A percentile compares a stretch with the other conserved stretches of the same genome.
These are phyloP conservation scores for Aureobasidium lini DNA, from an alignment of 2,329 filamentous ascomycete genomes.

Conservation along the genomic window DNA sequence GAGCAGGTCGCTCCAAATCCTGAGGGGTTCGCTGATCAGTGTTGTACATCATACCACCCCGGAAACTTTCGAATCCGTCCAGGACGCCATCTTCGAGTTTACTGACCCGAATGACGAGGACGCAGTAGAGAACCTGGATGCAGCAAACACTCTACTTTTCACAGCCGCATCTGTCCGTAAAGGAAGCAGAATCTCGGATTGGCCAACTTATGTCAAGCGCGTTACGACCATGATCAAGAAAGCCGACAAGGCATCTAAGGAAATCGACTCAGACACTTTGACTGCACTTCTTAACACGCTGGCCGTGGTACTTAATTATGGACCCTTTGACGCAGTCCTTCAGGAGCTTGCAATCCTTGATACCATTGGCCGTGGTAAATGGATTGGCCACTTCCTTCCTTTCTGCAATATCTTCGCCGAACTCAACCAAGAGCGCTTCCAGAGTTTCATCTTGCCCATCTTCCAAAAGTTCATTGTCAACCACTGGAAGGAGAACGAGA, in stretches of 20 bases:
- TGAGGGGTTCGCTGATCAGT: constrained; percentile 70
- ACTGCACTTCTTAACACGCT: constrained; percentile 38
- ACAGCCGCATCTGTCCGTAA: constrained; percentile 71
- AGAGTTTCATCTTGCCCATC: constrained; percentile 66
- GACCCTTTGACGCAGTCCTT: constrained; percentile 72
- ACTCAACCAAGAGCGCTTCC: constrained; percentile 66
- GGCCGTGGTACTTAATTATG: constrained; percentile 64
- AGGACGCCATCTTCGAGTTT: constrained; percentile 53
- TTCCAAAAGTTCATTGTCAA: constrained; percentile 77
- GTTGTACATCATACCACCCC: constrained; percentile 72
- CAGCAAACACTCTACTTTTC: constrained; percentile 51
- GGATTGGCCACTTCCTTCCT: constrained; percentile 67
- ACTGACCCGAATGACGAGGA: constrained; percentile 27
- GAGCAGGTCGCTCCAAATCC: constrained; percentile 42
- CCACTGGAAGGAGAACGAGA: constrained; percentile 63
- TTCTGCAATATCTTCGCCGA: constrained; percentile 80
- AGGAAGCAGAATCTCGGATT: constrained; percentile 65
- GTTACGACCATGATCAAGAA: constrained; percentile 26
- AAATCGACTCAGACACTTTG: constrained; percentile 3
- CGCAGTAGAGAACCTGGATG: constrained; percentile 33
- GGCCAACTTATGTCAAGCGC: constrained; percentile 55
- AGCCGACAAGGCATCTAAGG: constrained; percentile 13
- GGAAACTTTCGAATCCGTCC: constrained; percentile 64
- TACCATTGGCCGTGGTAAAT: constrained; percentile 54
- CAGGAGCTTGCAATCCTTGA: constrained; percentile 60